A percentile compares a stretch with the other conserved stretches of the same genome.
Evolutionary conservation across 352 stramenopile genomes (phyloP).

Genomic region (Phytopythium aichiense): DNA sequence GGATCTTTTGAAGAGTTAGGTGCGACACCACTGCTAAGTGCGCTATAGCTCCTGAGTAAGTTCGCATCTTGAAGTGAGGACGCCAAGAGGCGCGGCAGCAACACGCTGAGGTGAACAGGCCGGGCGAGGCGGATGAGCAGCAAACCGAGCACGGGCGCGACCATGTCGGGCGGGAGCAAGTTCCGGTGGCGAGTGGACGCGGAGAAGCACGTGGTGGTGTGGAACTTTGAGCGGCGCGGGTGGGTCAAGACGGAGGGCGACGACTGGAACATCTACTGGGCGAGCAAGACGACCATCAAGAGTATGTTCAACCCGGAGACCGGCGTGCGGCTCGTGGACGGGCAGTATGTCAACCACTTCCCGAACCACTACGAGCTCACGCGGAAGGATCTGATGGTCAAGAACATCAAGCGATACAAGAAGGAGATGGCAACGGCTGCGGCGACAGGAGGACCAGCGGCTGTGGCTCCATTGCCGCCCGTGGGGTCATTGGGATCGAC

Average conservation of each 20-base stretch:
- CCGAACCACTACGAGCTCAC: conserved; percentile 92
- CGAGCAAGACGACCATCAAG: conserved; percentile 86
- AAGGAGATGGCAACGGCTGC: conserved; percentile 39
- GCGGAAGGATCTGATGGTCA: conserved; percentile 92
- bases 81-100: neutral
- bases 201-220: conserved; percentile 80
- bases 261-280: conserved; percentile 95
- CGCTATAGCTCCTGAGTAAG: neutral
- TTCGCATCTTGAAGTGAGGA: conserved; percentile 2
- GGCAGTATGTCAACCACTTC: conserved; percentile 82
- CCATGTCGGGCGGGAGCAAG: conserved; percentile 11
- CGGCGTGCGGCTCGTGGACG: conserved; percentile 49
- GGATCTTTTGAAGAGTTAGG: neutral
- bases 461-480: conserved; percentile 2
- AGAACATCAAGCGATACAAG: conserved; percentile 92
- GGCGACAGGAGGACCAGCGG: conserved; percentile 5
- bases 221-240: conserved; percentile 80
- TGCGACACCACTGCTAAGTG: neutral
- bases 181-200: conserved; percentile 68
- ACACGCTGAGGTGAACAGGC: neutral
- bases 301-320: conserved; percentile 88
- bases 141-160: neutral
- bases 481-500: neutral
- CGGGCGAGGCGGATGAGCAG: neutral
- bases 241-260: conserved; percentile 81